Evolutionary conservation across 352 stramenopile genomes (phyloP).

Genomic region (Phytophthora europaea): DNA sequence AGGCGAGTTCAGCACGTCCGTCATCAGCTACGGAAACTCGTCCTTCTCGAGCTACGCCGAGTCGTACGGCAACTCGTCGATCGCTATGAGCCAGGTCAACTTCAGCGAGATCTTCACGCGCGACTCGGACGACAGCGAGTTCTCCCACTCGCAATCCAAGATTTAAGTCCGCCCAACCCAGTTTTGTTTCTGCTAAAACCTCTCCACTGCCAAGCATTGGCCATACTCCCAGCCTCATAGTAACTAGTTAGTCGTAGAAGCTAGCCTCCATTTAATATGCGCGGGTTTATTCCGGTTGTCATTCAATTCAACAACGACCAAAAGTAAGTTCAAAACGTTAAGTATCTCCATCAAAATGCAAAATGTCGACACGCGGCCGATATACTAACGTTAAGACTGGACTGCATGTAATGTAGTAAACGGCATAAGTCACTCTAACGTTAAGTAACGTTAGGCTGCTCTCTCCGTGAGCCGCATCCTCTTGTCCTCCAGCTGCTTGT

Average conservation of each 20-base stretch:
- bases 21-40: conserved; percentile 40
- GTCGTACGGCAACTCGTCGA: conserved; percentile 63
- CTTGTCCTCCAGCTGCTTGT: conserved; percentile 66
- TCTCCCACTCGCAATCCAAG: conserved; percentile 53
- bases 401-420: not conserved
- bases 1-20: conserved; percentile 28
- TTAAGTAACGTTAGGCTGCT: conserved; percentile 17
- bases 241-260: conserved; percentile 15
- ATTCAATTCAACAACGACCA: conserved; percentile 13
- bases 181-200: conserved; percentile 21
- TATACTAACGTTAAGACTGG: not conserved
- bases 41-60: conserved; percentile 50
- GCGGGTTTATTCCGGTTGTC: conserved; percentile 34
- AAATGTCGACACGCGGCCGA: too few relatives aligned
- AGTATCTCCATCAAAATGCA: conserved; percentile 5
- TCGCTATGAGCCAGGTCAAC: conserved; percentile 69
- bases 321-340: conserved; percentile 4
- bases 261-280: conserved; percentile 25
- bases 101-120: conserved; percentile 74
- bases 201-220: conserved; percentile 14
- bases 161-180: conserved; percentile 42
- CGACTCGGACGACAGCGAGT: conserved; percentile 46
- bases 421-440: not conserved
- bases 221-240: conserved; percentile 28
- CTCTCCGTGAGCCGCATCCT: conserved; percentile 65